Evolutionary conservation across 2,329 filamentous ascomycete genomes (phyloP), one percentile per base, ranked within the genome.

Genomic region (Cladobotryum mycophilum): DNA sequence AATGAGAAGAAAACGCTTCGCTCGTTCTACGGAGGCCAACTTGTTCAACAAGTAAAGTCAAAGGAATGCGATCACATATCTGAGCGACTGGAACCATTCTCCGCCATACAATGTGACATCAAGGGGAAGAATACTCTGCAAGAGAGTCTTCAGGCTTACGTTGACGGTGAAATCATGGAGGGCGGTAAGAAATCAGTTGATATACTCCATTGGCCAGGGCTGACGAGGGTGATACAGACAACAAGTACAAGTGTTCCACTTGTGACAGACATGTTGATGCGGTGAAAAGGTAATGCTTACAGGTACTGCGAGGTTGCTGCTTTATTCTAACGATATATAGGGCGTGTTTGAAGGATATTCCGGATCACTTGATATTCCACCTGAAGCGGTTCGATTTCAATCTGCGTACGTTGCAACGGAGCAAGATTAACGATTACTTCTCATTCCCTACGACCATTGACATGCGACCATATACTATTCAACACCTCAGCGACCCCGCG

Each of bases 361-460:
- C 93, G 0, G 86, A 99, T 68, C 91, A 96, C 62, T 73, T 99
- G 37, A 97, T 97, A 52, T 95, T 97, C 64, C 93, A 97, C 64
- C 73, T 99, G 48, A 99, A 93, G 68, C 78, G 89, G 40, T 93
- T 93, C 61, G 86, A 90, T 53, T 93, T 89, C 65, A 89, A 92
- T 58, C 68, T 91, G 47, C 78, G 81, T 47, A 87, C 86, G 2
- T 79, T 95, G 65, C 81, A 86, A 69, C 79, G 91, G 59, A 89
- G 81, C 70, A 99, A 99, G 72, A 93, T 97, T 68, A 96, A 99
- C 64, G 93, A 97, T 64, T 80, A 88, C 57, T 99, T 99, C 64
- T 80, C 86, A 5, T 99, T 99, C 57, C 92, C 95, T 0, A 73
- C 78, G 12, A 79, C 76, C 45, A 88, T 99, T 53, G 85, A 99